Percentiles rank a stretch among this genome's conserved stretches.
phyloP scores from a whole-genome alignment of 2,329 filamentous ascomycete genomes.

The Polychaeton citri region DNA sequence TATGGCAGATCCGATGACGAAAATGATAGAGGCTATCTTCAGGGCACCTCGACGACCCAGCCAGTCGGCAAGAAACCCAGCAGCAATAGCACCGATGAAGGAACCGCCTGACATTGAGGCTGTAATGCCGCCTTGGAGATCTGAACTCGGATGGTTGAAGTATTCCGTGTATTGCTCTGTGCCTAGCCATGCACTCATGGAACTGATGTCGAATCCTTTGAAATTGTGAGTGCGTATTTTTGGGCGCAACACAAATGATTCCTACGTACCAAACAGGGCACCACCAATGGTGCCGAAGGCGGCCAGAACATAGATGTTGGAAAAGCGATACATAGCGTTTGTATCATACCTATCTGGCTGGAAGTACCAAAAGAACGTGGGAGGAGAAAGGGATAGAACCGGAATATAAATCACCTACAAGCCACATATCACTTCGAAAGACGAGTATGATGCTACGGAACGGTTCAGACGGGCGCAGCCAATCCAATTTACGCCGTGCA shows the following conservation, averaged over 20 bases:
- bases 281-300: constrained; percentile 48
- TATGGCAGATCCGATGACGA: constrained; percentile 30
- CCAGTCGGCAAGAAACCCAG: constrained; percentile 33
- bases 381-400: not conserved
- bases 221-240: not conserved
- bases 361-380: not conserved
- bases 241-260: constrained; percentile 31
- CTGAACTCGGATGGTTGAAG: constrained; percentile 19
- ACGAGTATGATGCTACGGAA: no score
- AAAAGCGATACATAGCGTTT: constrained; percentile 21
- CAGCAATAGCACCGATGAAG: constrained; percentile 31
- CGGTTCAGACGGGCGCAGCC: no score
- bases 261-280: constrained; percentile 63
- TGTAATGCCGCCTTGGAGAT: constrained; percentile 30
- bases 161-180: constrained; percentile 33
- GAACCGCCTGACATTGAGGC: constrained; percentile 38
- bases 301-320: constrained; percentile 43
- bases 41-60: constrained; percentile 32
- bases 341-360: not conserved
- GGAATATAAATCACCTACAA: not conserved
- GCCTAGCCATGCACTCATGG: constrained; percentile 39
- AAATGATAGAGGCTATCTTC: constrained; percentile 30
- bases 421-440: no score
- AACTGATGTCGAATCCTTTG: not conserved
- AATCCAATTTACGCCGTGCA: no score